A percentile compares a stretch with the other conserved stretches of the same genome.
These are phyloP conservation scores for Lizonia empirigonia DNA, from an alignment of 2,329 filamentous ascomycete genomes.

Conservation along the genomic window DNA sequence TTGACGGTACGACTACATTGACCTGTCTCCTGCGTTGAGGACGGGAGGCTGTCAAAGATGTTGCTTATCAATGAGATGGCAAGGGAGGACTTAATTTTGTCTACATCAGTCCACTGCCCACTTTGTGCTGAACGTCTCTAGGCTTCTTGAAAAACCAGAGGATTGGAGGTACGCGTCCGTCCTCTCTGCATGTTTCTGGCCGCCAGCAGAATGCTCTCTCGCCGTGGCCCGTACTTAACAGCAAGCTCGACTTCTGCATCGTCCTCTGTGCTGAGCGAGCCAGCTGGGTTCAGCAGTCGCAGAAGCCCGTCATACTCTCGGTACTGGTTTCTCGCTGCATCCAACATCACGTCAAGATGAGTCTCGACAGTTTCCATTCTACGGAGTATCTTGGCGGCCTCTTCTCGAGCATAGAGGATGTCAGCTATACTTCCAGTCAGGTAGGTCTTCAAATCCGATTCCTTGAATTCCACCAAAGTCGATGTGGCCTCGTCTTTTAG, in stretches of 20 bases:
- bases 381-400: slow-evolving; percentile 7
- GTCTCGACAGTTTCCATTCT: slow-evolving; percentile 9
- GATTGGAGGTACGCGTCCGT: no score
- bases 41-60: no score
- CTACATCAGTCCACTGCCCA: no score
- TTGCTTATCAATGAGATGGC: no score
- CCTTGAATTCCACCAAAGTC: neutral
- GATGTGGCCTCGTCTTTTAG: neutral
- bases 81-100: no score
- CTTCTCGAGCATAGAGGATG: neutral
- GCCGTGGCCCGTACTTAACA: neutral
- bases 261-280: neutral
- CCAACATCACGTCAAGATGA: slow-evolving; percentile 12
- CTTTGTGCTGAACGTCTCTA: no score
- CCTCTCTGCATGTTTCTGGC: neutral
- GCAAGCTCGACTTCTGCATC: neutral
- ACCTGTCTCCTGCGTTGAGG: no score
- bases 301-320: slow-evolving; percentile 10
- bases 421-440: neutral
- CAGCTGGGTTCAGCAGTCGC: neutral
- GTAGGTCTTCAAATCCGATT: neutral
- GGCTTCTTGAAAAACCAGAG: no score
- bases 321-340: slow-evolving; percentile 11
- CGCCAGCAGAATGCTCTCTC: slow-evolving; percentile 10
- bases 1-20: neutral